Evolutionary conservation across 441 rosid species (phyloP).

Genomic region (Adansonia gregorii): DNA sequence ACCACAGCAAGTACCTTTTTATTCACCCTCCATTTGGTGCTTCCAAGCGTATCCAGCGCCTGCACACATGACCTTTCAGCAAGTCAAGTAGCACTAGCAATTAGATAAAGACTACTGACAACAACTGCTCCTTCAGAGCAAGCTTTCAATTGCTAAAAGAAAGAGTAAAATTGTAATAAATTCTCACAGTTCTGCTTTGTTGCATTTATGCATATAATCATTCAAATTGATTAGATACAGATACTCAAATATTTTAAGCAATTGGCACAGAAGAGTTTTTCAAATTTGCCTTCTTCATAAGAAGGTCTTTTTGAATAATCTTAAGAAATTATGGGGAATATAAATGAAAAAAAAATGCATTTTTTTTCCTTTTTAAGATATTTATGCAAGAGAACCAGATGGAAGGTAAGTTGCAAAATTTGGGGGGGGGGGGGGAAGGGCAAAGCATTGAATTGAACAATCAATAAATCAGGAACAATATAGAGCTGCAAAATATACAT

Average conservation of each 20-base stretch:
- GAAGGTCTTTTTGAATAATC: background rate
- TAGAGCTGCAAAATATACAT: background rate
- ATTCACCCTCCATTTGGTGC: slow-evolving; percentile 91
- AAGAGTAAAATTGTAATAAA: slow-evolving; percentile 4
- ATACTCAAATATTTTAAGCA: background rate
- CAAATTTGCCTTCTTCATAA: background rate
- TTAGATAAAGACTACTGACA: slow-evolving; percentile 5
- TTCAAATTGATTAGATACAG: background rate
- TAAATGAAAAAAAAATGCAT: background rate
- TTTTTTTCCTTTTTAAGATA: background rate
- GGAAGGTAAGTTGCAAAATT: background rate
- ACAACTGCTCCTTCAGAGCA: background rate
- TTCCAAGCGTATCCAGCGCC: slow-evolving; percentile 95
- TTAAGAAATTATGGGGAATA: background rate
- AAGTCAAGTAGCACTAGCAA: slow-evolving; percentile 12
- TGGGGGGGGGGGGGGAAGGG: background rate
- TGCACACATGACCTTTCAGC: slow-evolving; percentile 29
- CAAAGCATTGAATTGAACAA: background rate
- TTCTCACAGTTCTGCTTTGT: background rate
- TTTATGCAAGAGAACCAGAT: background rate
- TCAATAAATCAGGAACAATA: background rate
- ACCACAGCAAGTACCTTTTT: slow-evolving; percentile 69
- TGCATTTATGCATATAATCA: background rate
- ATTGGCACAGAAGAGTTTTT: background rate
- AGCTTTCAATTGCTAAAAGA: background rate